These are phyloP conservation scores for Lizonia empirigonia DNA, from an alignment of 2,329 filamentous ascomycete genomes.

Conservation along the genomic window DNA sequence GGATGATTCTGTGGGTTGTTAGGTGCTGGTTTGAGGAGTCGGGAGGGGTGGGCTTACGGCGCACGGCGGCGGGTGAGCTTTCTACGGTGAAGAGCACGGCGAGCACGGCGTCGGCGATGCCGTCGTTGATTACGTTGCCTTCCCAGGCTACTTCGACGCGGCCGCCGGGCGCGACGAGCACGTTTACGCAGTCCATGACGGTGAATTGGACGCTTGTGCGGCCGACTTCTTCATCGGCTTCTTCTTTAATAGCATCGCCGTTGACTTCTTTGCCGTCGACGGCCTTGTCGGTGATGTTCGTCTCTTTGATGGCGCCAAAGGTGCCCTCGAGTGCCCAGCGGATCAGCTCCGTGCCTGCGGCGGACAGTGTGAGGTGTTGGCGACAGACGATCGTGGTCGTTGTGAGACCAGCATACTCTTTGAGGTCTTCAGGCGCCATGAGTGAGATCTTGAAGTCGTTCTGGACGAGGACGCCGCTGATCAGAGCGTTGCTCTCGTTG, in stretches of 20 bases:
- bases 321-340: conserved; percentile 93
- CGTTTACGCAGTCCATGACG: conserved; percentile 88
- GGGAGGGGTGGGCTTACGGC: conserved; percentile 64
- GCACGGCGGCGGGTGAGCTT: conserved; percentile 91
- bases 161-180: conserved; percentile 77
- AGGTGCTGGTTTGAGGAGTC: not conserved
- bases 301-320: conserved; percentile 74
- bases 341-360: conserved; percentile 88
- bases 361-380: conserved; percentile 84
- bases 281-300: conserved; percentile 36
- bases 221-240: conserved; percentile 69
- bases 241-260: conserved; percentile 55
- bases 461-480: conserved; percentile 91
- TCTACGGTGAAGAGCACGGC: conserved; percentile 91
- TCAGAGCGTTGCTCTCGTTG: conserved; percentile 57
- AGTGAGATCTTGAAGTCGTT: conserved; percentile 97
- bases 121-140: conserved; percentile 95
- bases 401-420: conserved; percentile 95
- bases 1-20: conserved; percentile 41
- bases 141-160: conserved; percentile 96
- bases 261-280: conserved; percentile 45
- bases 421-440: conserved; percentile 94
- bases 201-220: conserved; percentile 61
- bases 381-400: conserved; percentile 94
- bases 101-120: conserved; percentile 96